A percentile compares a stretch with the other conserved stretches of the same genome.
Conservation (phyloP, 306 rosid species). For the Rosa multiflora region DNA sequence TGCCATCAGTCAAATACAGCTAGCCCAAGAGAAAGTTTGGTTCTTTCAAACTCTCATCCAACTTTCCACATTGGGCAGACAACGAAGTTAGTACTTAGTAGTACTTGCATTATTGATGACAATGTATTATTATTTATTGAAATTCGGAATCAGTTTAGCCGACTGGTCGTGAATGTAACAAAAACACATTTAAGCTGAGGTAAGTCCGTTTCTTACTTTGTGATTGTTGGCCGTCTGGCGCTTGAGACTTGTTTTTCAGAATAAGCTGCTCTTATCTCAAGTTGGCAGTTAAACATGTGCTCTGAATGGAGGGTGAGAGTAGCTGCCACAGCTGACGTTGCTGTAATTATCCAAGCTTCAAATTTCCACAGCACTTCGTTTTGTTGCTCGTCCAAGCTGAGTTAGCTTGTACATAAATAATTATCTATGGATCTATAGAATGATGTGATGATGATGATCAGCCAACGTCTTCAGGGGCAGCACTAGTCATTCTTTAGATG, state of each 20-base stretch:
- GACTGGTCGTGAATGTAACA: not conserved
- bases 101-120: no score
- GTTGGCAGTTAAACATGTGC: not conserved
- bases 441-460: not conserved
- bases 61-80: not conserved
- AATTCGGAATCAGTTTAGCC: not conserved
- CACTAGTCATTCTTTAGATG: not conserved
- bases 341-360: not conserved
- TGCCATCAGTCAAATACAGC: not conserved
- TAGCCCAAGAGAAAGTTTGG: not conserved
- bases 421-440: no score
- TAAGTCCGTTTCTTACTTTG: not conserved
- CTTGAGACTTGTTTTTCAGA: not conserved
- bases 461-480: not conserved
- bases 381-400: no score
- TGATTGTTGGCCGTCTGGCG: not conserved
- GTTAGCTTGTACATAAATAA: no score
- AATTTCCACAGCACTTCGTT: not conserved
- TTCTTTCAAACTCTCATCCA: not conserved
- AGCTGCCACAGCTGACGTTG: not conserved
- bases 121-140: not conserved
- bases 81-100: no score
- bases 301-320: not conserved
- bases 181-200: not conserved
- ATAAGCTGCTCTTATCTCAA: not conserved